These are phyloP conservation scores for Daldinia caldariorum DNA, from an alignment of 495 filamentous ascomycete species.

Conservation along the genomic window DNA sequence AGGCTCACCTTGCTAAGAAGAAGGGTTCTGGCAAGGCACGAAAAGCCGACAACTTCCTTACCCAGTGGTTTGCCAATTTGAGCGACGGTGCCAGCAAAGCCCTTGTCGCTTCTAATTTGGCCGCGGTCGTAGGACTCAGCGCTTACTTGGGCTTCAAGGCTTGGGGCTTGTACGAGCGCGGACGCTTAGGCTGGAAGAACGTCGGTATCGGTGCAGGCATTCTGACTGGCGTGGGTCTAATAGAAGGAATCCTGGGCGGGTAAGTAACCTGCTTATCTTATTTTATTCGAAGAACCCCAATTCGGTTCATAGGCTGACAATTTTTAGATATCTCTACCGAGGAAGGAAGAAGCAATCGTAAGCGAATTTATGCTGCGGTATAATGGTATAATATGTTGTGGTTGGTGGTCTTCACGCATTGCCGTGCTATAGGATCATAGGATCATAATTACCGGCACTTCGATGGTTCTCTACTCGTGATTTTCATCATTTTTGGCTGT, in stretches of 20 bases:
- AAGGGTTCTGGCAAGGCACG: constrained; percentile 51
- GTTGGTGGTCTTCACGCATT: constrained; percentile 11
- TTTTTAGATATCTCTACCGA: constrained; percentile 52
- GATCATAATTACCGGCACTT: constrained; percentile 1
- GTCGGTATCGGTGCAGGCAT: constrained; percentile 71
- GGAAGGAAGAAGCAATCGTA: constrained; percentile 52
- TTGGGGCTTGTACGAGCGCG: constrained; percentile 64
- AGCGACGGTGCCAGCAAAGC: constrained; percentile 50
- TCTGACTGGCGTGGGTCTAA: constrained; percentile 51
- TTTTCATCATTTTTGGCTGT: constrained; percentile 14
- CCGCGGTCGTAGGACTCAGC: constrained; percentile 57
- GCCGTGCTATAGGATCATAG: constrained; percentile 10
- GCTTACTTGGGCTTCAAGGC: constrained; percentile 59
- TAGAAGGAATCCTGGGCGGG: constrained; percentile 56
- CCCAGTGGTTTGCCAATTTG: constrained; percentile 47
- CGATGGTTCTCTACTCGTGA: constrained; percentile 30
- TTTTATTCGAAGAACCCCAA: background rate
- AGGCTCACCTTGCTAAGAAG: constrained; percentile 63
- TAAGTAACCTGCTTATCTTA: constrained; percentile 45
- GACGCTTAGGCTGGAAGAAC: constrained; percentile 76
- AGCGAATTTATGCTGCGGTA: background rate
- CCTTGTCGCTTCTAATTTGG: constrained; percentile 51
- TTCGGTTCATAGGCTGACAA: constrained; percentile 9
- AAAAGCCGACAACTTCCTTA: constrained; percentile 54
- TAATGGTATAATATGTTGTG: constrained; percentile 4